Percentiles rank a stretch among this genome's conserved stretches.
These are phyloP conservation scores for Mallotus repandus DNA, from an alignment of 441 rosid species.

Conservation along the genomic window DNA sequence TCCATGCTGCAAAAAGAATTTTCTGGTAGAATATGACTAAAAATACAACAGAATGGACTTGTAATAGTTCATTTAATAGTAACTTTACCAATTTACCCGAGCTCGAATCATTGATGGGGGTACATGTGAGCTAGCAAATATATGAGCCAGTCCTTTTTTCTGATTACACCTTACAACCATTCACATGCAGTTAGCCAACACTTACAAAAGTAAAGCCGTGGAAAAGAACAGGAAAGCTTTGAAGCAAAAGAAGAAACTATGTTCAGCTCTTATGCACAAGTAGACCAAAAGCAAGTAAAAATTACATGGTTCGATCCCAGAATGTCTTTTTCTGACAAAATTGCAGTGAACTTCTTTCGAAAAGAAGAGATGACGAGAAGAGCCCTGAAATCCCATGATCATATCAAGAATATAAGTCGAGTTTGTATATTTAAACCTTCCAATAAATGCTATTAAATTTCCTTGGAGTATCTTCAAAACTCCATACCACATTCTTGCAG, in stretches of 20 bases:
- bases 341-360: conserved; percentile 56
- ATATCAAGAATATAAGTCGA: conserved; percentile 22
- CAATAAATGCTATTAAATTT: not conserved
- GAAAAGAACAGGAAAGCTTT: conserved; percentile 22
- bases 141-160: conserved; percentile 75
- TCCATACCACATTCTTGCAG: conserved; percentile 79
- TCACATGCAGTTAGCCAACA: conserved; percentile 38
- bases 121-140: conserved; percentile 55
- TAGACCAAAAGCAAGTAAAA: conserved; percentile 25
- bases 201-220: conserved; percentile 17
- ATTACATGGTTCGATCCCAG: conserved; percentile 72
- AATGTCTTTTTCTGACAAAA: conserved; percentile 56
- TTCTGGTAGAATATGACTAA: conserved; percentile 18
- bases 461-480: conserved; percentile 12
- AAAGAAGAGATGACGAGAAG: conserved; percentile 68
- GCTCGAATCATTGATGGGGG: conserved; percentile 51
- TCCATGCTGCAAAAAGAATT: conserved; percentile 57
- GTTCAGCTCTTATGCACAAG: conserved; percentile 12
- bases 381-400: conserved; percentile 57
- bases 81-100: conserved; percentile 65
- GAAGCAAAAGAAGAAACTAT: conserved; percentile 22
- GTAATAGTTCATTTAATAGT: conserved; percentile 21
- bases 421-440: not conserved
- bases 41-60: conserved; percentile 17
- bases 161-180: conserved; percentile 54